phyloP scores from a whole-genome alignment of 768 basidiomycete genomes.

The Megacollybia marginata region DNA sequence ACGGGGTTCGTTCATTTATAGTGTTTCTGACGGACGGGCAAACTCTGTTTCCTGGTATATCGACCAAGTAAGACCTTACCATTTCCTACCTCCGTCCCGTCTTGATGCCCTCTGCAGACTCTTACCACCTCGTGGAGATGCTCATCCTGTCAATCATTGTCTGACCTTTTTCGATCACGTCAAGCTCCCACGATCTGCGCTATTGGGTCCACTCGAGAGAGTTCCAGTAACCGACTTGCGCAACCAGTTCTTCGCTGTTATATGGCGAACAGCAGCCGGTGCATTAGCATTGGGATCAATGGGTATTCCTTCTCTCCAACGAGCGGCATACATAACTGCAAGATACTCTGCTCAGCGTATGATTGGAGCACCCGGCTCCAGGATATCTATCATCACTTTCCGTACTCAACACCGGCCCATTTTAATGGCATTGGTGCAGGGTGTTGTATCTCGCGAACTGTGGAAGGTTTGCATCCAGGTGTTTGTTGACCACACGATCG shows the following conservation, averaged over 20 bases:
- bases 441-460: conserved; percentile 19
- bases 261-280: conserved; percentile 22
- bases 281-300: conserved; percentile 15
- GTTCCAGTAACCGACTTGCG: neutral
- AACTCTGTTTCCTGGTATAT: no score
- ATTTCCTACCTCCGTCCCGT: no score
- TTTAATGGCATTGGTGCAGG: conserved; percentile 16
- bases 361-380: conserved; percentile 9
- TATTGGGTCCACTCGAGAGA: conserved; percentile 11
- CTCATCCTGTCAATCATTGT: conserved; percentile 17
- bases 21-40: no score
- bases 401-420: conserved; percentile 27
- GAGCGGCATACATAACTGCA: conserved; percentile 15
- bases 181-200: conserved; percentile 15
- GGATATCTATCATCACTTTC: conserved; percentile 19
- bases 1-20: no score
- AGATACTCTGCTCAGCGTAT: conserved; percentile 19
- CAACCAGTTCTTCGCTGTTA: conserved; percentile 14
- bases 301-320: conserved; percentile 14
- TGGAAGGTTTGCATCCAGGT: conserved; percentile 2
- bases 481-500: neutral
- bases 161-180: conserved; percentile 25
- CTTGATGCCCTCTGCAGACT: no score
- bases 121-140: conserved; percentile 11
- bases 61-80: no score